Percentiles rank a stretch among this genome's conserved stretches.
phyloP scores from a whole-genome alignment of 148 eudicot genomes.

The Dianthus caryophyllus region DNA sequence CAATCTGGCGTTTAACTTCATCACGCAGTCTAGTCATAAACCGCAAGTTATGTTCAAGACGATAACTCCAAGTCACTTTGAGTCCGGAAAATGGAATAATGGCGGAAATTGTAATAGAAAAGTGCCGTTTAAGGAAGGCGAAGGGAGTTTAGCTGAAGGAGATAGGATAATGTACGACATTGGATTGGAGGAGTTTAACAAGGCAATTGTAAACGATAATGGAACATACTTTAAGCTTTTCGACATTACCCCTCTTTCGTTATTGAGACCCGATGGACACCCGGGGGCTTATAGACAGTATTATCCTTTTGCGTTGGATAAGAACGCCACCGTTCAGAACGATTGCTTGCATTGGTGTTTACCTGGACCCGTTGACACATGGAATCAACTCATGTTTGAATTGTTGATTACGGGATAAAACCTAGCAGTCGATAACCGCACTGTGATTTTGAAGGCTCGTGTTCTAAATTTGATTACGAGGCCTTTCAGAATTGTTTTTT shows the following conservation, averaged over 20 bases:
- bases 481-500: too few relatives aligned
- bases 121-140: constrained; percentile 47
- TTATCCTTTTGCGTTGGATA: constrained; percentile 52
- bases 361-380: constrained; percentile 85
- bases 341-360: constrained; percentile 98
- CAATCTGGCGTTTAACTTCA: constrained; percentile 30
- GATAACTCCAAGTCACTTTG: constrained; percentile 73
- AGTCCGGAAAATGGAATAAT: constrained; percentile 66
- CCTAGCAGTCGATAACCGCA: too few relatives aligned
- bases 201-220: constrained; percentile 24
- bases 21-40: constrained; percentile 39
- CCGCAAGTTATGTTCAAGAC: constrained; percentile 47
- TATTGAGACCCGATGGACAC: constrained; percentile 83
- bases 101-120: constrained; percentile 66
- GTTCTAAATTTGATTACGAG: too few relatives aligned
- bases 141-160: constrained; percentile 26
- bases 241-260: constrained; percentile 51
- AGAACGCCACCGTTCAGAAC: constrained; percentile 52
- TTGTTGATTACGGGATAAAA: constrained; percentile 31
- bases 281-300: constrained; percentile 62
- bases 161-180: constrained; percentile 44
- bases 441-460: too few relatives aligned
- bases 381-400: constrained; percentile 69
- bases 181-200: constrained; percentile 57
- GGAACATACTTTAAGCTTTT: constrained; percentile 42